Evolutionary conservation across 768 basidiomycete genomes (phyloP), one percentile per base, ranked within the genome.

Genomic region (Tubosaeta sp.): DNA sequence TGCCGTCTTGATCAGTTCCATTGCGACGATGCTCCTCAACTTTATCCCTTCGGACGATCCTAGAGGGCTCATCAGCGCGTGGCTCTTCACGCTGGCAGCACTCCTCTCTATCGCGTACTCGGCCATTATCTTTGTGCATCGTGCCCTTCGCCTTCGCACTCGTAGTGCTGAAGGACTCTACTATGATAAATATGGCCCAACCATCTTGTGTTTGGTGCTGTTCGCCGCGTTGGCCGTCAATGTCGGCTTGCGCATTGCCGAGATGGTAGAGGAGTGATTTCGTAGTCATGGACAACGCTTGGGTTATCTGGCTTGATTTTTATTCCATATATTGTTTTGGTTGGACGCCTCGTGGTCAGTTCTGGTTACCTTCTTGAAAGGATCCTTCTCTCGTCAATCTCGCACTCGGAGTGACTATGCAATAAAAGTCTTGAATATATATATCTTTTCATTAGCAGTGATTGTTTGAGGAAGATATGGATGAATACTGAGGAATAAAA

Each of bases 161-260:
- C 81, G 86, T 32, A 76, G 79, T 27, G 90, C 91, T 0, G 83
- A 87, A 49, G 88, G 90, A 21, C 58, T 91, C 46, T 95, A 95
- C 69, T 91, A 93, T 63, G 92, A 95, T 71, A 87, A 84, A 69
- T 91, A 85, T 56, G 90, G 92, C 0, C 91, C 92, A 32, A 89
- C 86, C 1, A 64, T 84, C 4, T 72, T 95, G 21, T 90, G 87
- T 56, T 56, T 81, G 22, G 76, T 86, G 35, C 68, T 96, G 39
- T 78, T 88, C 50, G 69, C 74, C 31, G 88, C 90, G 16, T 68
- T 94, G 46, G 77, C 78, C 19, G 79, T 84, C 55, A 94, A 94
- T 63, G 79, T 94, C 56, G 86, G 76, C 19, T 67, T 93, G 59
- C 73, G 90, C 49, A 59, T 83, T 48, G 67, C 75, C 12, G 82